Evolutionary conservation across 208 protist genomes (phyloP).

Genomic region (Trypanosoma lewisi): DNA sequence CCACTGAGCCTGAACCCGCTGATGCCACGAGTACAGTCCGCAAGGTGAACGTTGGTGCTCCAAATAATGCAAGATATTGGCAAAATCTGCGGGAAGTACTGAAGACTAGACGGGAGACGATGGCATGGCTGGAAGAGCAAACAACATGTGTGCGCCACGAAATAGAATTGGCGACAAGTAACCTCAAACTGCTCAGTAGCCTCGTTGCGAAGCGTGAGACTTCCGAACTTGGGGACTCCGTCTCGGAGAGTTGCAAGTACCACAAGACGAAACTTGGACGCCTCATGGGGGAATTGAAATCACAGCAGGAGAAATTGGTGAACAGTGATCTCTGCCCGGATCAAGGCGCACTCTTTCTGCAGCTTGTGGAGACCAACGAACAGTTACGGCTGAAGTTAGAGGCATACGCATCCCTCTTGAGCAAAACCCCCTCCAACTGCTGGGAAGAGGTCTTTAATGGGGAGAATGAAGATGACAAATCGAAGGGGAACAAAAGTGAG

Average conservation of each 20-base stretch:
- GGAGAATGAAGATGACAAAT: not conserved
- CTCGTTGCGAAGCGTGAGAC: conserved; percentile 48
- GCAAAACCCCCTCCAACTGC: conserved; percentile 10
- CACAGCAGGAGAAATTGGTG: conserved; percentile 27
- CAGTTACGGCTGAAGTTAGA: conserved; percentile 27
- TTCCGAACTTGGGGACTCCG: conserved; percentile 47
- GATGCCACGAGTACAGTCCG: not conserved
- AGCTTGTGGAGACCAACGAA: conserved; percentile 35
- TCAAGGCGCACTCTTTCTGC: conserved; percentile 25
- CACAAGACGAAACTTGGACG: conserved; percentile 60
- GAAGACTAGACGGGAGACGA: conserved; percentile 20
- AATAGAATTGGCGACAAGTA: conserved; percentile 45
- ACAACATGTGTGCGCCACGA: conserved; percentile 28
- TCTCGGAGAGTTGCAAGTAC: conserved; percentile 70
- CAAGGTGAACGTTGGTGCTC: conserved; percentile 5
- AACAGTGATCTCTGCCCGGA: conserved; percentile 38
- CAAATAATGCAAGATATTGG: conserved; percentile 23
- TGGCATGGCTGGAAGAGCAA: conserved; percentile 23
- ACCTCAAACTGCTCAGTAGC: conserved; percentile 55
- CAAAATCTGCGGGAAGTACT: conserved; percentile 31
- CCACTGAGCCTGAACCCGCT: conserved; percentile 16
- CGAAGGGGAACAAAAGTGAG: not conserved
- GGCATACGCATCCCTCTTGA: conserved; percentile 12
- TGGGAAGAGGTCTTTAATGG: conserved; percentile 7
- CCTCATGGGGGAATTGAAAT: conserved; percentile 34